phyloP scores from a whole-genome alignment of 176 grass and related monocot genomes.

The Pharus latifolius region DNA sequence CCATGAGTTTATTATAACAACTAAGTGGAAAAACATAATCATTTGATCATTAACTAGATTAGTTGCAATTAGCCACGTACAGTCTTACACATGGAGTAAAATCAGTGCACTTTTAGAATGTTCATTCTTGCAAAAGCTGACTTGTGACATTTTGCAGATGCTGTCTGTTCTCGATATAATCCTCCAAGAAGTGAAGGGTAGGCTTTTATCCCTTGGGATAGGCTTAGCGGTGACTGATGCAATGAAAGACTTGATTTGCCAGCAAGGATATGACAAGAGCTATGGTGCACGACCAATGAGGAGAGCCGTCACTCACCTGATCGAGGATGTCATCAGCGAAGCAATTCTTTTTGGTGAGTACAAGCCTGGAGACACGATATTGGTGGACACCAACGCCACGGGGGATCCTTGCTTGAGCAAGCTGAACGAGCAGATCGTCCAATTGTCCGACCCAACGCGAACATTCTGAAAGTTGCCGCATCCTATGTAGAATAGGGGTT shows the following conservation, averaged over 20 bases:
- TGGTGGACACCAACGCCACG: constrained; percentile 44
- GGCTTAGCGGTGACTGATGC: constrained; percentile 69
- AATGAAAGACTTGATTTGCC: constrained; percentile 60
- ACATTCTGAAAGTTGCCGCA: constrained; percentile 18
- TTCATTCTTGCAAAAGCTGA: too few relatives aligned
- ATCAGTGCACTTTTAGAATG: too few relatives aligned
- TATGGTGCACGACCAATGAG: constrained; percentile 71
- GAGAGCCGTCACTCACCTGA: constrained; percentile 63
- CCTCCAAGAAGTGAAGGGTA: constrained; percentile 75
- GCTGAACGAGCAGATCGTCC: constrained; percentile 33
- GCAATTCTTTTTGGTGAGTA: constrained; percentile 71
- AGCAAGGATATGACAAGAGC: constrained; percentile 74
- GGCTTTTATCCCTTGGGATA: constrained; percentile 53
- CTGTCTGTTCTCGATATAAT: constrained; percentile 80
- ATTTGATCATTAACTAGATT: background rate
- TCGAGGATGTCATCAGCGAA: constrained; percentile 84
- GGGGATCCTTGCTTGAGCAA: constrained; percentile 53
- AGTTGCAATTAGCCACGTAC: background rate
- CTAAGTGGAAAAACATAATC: background rate
- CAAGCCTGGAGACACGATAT: constrained; percentile 63
- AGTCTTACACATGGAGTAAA: background rate
- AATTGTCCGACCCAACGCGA: constrained; percentile 45
- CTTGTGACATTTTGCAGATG: constrained; percentile 65
- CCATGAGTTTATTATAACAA: background rate
- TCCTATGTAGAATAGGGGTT: constrained; percentile 11